Percentiles rank a stretch among this genome's conserved stretches.
phyloP scores from a whole-genome alignment of 805 yeast species.

The Tetrapisispora pingtungensis region DNA sequence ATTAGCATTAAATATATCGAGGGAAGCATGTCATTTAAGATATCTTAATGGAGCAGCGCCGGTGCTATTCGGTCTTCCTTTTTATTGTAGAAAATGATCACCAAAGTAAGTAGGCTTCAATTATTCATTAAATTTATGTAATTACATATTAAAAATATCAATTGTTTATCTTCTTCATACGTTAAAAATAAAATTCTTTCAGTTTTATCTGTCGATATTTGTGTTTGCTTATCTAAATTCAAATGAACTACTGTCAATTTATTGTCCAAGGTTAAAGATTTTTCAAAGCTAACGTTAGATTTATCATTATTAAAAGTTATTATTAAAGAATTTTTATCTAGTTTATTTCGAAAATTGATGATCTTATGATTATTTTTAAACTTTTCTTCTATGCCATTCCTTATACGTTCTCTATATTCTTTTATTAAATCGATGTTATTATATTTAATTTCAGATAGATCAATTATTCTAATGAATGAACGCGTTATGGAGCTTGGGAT shows the following conservation, averaged over 20 bases:
- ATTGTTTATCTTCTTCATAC: background rate
- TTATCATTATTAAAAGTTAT: background rate
- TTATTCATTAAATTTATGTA: background rate
- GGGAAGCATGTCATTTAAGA: conserved; percentile 57
- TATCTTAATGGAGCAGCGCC: conserved; percentile 91
- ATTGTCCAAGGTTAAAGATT: no score
- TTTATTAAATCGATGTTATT: background rate
- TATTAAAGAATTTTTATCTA: background rate
- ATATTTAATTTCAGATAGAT: conserved; percentile 4
- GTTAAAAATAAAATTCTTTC: background rate
- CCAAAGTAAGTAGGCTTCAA: background rate
- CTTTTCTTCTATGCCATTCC: background rate
- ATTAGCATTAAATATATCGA: conserved; percentile 49
- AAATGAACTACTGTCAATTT: background rate
- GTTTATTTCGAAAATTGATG: background rate
- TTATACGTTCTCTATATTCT: background rate
- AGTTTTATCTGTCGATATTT: background rate
- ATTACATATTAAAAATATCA: background rate
- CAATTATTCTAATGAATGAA: conserved; percentile 5
- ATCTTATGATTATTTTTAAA: no score
- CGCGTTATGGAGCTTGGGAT: conserved; percentile 10
- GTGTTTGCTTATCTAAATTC: background rate
- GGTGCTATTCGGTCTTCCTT: conserved; percentile 79
- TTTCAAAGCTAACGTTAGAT: background rate
- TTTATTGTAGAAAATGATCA: background rate